phyloP scores from a whole-genome alignment of 192 early-diverging fungal species.

The Coemansia sp. region DNA sequence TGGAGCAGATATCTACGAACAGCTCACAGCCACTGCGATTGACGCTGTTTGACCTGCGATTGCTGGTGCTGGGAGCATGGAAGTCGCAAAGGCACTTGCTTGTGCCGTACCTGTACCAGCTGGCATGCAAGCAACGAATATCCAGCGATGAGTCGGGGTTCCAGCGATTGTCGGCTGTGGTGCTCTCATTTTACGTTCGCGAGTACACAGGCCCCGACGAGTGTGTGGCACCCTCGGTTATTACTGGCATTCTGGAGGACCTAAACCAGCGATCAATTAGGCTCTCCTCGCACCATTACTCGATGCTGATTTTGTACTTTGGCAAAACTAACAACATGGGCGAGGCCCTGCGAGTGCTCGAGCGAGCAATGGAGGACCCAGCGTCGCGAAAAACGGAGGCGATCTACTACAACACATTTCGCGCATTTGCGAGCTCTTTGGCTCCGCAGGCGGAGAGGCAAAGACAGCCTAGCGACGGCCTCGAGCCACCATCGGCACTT shows the following conservation, averaged over 20 bases:
- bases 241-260: slow-evolving; percentile 29
- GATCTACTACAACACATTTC: slow-evolving; percentile 39
- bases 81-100: slow-evolving; percentile 34
- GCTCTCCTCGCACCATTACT: slow-evolving; percentile 35
- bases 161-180: slow-evolving; percentile 33
- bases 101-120: slow-evolving; percentile 36
- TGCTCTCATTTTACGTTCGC: slow-evolving; percentile 45
- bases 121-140: slow-evolving; percentile 21
- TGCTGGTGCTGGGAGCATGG: slow-evolving; percentile 48
- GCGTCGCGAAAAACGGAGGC: slow-evolving; percentile 25
- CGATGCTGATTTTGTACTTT: slow-evolving; percentile 50
- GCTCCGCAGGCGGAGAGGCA: not conserved
- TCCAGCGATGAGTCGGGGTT: slow-evolving; percentile 17
- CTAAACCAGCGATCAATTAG: slow-evolving; percentile 25
- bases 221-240: slow-evolving; percentile 9
- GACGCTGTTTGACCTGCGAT: slow-evolving; percentile 27
- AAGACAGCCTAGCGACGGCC: not conserved
- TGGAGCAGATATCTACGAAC: slow-evolving; percentile 21
- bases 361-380: slow-evolving; percentile 39
- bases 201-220: slow-evolving; percentile 12
- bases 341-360: slow-evolving; percentile 36
- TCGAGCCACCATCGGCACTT: not conserved
- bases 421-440: slow-evolving; percentile 28
- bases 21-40: slow-evolving; percentile 22
- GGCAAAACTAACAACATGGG: slow-evolving; percentile 20